Evolutionary conservation across 192 early-diverging fungal species (phyloP), one percentile per base, ranked within the genome.

Genomic region (Rhizophagus sp.): DNA sequence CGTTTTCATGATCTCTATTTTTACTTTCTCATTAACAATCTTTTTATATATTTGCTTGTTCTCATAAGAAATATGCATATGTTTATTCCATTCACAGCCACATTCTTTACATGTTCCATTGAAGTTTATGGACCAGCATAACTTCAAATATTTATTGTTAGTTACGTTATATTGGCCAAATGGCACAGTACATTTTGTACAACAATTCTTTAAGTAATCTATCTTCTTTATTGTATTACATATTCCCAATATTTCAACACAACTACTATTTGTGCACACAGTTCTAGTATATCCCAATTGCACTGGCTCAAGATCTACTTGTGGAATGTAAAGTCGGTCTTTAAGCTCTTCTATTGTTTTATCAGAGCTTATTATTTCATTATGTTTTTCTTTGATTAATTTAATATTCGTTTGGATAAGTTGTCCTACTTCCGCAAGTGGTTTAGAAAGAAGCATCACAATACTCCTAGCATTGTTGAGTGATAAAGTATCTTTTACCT

Each of bases 401-500:
- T 39, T 12, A 73, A 83, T 27, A 33, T 83, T 76, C 36, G 49
- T 50, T 33, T 67, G 75, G 44, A 83, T 83, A 50, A 64, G 75
- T 67, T 50, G 24, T 17, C 36, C 64, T 79, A 81, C 68, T 36
- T 75, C 66, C 63, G 80, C 75, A 75, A 83, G 69, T 30, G 83
- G 61, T 75, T 75, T 75, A 0, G 75, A 33, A 62, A 83, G 73
- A 15, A 50, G 47, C 11, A 81, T 34, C 13, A 83, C 77, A 76
- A 30, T 78, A 19, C 64, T 34, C 34, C 83, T 73, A 25, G 73
- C 83, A 73, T 67, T 73, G 22, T 83, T 76, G 25, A 83, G 66
- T 25, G 80, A 73, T 80, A 83, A 41, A 49, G 82, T 83, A 65
- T 83, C 83, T 34, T 61, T 33, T 62, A 80, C 50, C n/a, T 78